Base-by-base conservation (phyloP, 1,284 basidiomycete genomes). In the Pseudozyma hubeiensis region DNA sequence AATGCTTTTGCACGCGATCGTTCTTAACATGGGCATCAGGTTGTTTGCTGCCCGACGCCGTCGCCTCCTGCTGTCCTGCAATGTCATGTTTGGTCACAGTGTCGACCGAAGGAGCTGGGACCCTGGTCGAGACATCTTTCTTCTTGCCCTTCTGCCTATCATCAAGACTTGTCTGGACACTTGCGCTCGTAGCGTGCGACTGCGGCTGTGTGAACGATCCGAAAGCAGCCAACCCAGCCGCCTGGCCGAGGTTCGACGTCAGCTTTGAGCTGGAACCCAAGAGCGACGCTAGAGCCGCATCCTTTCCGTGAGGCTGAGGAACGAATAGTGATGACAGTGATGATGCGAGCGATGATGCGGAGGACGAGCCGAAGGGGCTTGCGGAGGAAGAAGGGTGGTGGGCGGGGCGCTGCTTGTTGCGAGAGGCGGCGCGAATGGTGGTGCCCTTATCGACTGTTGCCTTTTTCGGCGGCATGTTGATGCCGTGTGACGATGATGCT, bases 261-360 rank as follows among this genome's bases (percentile, higher is more conserved):
- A 64, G 63, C 43, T 64, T 75, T 0, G 72, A 66, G 52, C 49
- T 69, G 9, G 66, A 60, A 3, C 64, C 72, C 7, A 75, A 52
- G 30, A 75, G 39, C 2, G 64, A 60, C 0, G 72, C 72, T 31
- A 75, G 30, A 7, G 67, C 64, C 33, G 72, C 72, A 71, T 75
- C 72, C 39, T 75, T 75, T 14, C 67, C 72, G 29, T 75, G 67
- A 0, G 67, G 63, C 40, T 63, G 53, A 2, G 72, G 72, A 5
- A 64, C 65, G 52, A 75, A 67, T 43, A 75, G 72, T 6, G 72
- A 70, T 8, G 67, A 64, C 4, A 75, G 61, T 14, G 72, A 75
- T 7, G 64, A 66, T 2, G 72, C 72, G 16, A 75, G 61, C 10
- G 72, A 71, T n/a, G 50, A 40, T 13, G 53, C 54, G 3, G 51